Evolutionary conservation across 345 rosid species (phyloP).

Genomic region (Dipteronia dyeriana): DNA sequence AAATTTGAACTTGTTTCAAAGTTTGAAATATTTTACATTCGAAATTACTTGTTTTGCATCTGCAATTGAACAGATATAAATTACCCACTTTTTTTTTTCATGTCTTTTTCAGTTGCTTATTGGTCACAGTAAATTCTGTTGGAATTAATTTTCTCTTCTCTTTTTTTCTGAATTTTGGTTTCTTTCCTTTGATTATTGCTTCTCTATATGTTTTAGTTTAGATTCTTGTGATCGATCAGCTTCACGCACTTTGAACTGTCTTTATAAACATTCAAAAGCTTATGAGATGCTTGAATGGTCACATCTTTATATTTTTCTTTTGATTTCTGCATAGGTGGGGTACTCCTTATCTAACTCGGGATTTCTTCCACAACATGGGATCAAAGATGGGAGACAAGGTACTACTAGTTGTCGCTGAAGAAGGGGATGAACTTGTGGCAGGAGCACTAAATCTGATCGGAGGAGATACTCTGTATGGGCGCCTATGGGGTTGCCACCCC

Average conservation of each 20-base stretch:
- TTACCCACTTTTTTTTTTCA: too few relatives aligned
- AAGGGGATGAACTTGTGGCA: conserved; percentile 81
- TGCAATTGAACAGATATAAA: not conserved
- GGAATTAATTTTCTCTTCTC: too few relatives aligned
- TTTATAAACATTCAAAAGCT: not conserved
- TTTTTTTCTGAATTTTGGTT: too few relatives aligned
- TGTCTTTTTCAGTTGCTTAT: too few relatives aligned
- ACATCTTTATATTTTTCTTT: not conserved
- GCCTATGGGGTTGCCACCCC: conserved; percentile 91
- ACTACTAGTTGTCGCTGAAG: conserved; percentile 82
- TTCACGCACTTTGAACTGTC: not conserved
- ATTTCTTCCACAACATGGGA: conserved; percentile 81
- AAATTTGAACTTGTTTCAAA: not conserved
- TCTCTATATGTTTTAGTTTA: too few relatives aligned
- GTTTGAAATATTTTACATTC: not conserved
- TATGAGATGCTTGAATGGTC: conserved; percentile 17
- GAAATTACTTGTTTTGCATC: not conserved
- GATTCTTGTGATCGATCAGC: too few relatives aligned
- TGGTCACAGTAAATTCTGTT: too few relatives aligned
- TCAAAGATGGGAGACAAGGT: conserved; percentile 79
- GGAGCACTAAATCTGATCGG: conserved; percentile 97
- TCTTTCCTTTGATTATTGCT: too few relatives aligned
- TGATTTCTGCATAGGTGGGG: conserved; percentile 71
- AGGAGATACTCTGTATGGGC: conserved; percentile 88
- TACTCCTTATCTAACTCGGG: conserved; percentile 82